Percentiles rank a stretch among this genome's conserved stretches.
These are phyloP conservation scores for Penicillium sp. DNA, from an alignment of 2,329 filamentous ascomycete species.

Conservation along the genomic window DNA sequence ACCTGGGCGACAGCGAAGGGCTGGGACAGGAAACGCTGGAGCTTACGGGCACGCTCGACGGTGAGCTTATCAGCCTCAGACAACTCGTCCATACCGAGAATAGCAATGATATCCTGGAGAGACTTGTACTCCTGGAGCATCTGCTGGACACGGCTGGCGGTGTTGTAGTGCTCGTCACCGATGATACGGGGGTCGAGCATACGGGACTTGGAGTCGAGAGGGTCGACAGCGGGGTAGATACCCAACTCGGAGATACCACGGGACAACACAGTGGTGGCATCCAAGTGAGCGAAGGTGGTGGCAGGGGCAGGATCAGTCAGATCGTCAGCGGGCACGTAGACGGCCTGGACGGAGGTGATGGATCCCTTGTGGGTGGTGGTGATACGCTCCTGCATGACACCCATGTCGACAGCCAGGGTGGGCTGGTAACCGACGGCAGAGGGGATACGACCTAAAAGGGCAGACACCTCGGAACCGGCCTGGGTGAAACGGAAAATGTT, in stretches of 20 bases:
- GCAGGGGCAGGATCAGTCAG: constrained; percentile 99
- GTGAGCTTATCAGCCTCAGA: constrained; percentile 99
- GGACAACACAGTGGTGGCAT: constrained; percentile 99
- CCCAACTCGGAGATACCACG: constrained; percentile 99
- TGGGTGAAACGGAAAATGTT: constrained; percentile 99
- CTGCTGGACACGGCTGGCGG: constrained; percentile 92
- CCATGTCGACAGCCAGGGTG: constrained; percentile 97
- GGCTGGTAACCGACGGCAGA: constrained; percentile 99
- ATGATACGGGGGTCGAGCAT: constrained; percentile 99
- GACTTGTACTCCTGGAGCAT: constrained; percentile 99
- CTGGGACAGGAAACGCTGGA: constrained; percentile 99
- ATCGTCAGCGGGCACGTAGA: constrained; percentile 99
- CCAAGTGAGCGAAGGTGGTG: constrained; percentile 99
- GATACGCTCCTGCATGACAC: constrained; percentile 99
- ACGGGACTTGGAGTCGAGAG: constrained; percentile 98
- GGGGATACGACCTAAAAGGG: constrained; percentile 97
- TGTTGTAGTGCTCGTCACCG: constrained; percentile 95
- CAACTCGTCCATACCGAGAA: constrained; percentile 99
- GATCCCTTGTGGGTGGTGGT: constrained; percentile 99
- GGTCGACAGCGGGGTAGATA: constrained; percentile 99
- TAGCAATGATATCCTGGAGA: constrained; percentile 99
- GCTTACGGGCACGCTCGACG: constrained; percentile 99
- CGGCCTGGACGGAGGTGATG: constrained; percentile 99
- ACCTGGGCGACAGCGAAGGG: constrained; percentile 86
- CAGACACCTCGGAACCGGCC: constrained; percentile 99